Evolutionary conservation across 257 asterid species (phyloP).

Genomic region (Scutellaria minor): DNA sequence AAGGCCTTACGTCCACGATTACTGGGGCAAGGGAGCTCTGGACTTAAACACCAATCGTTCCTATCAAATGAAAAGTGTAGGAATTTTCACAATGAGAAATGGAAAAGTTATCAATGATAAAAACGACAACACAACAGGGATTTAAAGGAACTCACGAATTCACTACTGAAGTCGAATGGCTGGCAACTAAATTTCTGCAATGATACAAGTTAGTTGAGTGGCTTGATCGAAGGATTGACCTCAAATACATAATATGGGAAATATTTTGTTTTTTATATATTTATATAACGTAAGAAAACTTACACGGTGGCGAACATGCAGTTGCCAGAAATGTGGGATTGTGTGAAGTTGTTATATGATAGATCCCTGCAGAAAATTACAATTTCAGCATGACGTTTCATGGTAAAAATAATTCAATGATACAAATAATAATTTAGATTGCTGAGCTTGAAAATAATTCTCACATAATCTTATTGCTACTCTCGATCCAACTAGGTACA

Average conservation of each 20-base stretch:
- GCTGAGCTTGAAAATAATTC: conserved; percentile 34
- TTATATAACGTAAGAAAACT: conserved; percentile 34
- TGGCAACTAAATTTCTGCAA: conserved; percentile 79
- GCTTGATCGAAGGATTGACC: conserved; percentile 1
- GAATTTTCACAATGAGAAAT: conserved; percentile 25
- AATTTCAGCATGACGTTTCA: neutral
- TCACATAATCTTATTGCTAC: conserved; percentile 50
- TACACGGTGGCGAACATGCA: conserved; percentile 63
- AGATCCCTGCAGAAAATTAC: conserved; percentile 70
- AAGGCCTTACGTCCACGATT: conserved; percentile 51
- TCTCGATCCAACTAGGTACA: conserved; percentile 61
- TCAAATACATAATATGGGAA: too few relatives aligned
- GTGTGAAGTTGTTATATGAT: conserved; percentile 80
- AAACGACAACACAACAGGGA: neutral
- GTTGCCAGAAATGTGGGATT: conserved; percentile 29
- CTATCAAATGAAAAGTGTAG: conserved; percentile 38
- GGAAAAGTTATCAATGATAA: neutral
- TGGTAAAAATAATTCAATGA: neutral
- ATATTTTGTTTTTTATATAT: neutral
- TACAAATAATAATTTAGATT: conserved; percentile 1
- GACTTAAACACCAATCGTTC: conserved; percentile 69
- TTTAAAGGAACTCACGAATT: conserved; percentile 60
- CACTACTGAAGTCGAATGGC: conserved; percentile 58
- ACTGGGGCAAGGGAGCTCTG: conserved; percentile 66
- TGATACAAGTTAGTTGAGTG: conserved; percentile 24